Evolutionary conservation across 176 grass and related monocot genomes (phyloP), one percentile per base, ranked within the genome.

Genomic region (Thalia dealbata): DNA sequence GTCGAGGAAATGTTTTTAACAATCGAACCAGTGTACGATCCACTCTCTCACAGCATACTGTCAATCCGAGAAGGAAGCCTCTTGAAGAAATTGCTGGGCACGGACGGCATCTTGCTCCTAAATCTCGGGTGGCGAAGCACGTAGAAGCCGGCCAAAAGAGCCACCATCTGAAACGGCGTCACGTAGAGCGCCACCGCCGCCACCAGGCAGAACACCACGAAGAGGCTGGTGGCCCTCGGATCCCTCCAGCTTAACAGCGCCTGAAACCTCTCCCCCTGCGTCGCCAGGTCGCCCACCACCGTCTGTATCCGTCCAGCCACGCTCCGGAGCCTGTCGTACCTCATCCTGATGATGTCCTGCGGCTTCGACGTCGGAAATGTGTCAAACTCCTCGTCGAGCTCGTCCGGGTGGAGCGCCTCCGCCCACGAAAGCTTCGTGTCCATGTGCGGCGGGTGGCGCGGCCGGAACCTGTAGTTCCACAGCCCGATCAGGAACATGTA

Each of bases 341-440:
- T 18, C 73, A 75, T 75, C 54, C 56, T 55, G 14, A 75, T 55
- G 18, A 75, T 11, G 21, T 75, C 73, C n/a, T 75, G 54, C 4
- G 81, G 30, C 79, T 84, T 89, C 8, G 45, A 21, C 0, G 91
- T 85, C 0, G 90, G 91, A 67, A 96, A 96, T 0, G 83, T 91
- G 81, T 96, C 91, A 64, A 96, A 96, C 81, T 96, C 91, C 79
- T 96, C 91, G 60, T 96, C 91, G 14, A 96, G 83, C 79, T 96
- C 91, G 77, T 91, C 91, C 9, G 81, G 83, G 78, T 81, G 56
- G 15, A 60, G 44, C 19, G 56, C 56, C 73, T 75, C 73, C 35
- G 73, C 73, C 73, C 56, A 62, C 11, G 73, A 75, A 5, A 75
- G 73, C 21, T 75, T 75, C 21, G 56, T 12, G 73, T 75, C 73